Evolutionary conservation across 2,329 filamentous ascomycete species (phyloP).

Genomic region (Trichoderma koningiopsis): DNA sequence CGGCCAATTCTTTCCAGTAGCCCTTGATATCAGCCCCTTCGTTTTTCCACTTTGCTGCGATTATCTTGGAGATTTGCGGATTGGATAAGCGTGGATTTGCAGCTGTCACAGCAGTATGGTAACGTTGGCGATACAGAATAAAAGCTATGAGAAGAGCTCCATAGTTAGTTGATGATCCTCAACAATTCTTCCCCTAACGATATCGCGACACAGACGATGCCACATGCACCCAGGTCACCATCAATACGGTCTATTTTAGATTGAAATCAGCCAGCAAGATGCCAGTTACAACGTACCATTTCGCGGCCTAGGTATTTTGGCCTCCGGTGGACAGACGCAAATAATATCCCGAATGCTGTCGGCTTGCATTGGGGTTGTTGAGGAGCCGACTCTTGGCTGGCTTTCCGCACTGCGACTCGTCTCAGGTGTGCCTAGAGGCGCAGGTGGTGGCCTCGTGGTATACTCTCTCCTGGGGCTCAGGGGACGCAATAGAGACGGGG

Average conservation of each 20-base stretch:
- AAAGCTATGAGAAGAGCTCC: constrained; percentile 65
- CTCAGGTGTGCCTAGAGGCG: constrained; percentile 49
- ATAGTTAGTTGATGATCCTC: constrained; percentile 32
- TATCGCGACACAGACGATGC: not conserved
- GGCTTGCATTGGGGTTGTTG: constrained; percentile 33
- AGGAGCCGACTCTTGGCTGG: constrained; percentile 35
- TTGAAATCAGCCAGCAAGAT: not conserved
- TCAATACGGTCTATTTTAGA: not conserved
- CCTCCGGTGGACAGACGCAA: constrained; percentile 59
- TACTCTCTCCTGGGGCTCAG: not conserved
- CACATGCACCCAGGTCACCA: not conserved
- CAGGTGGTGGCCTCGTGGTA: constrained; percentile 47
- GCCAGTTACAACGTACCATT: constrained; percentile 52
- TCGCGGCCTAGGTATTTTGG: constrained; percentile 60
- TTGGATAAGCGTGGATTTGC: constrained; percentile 89
- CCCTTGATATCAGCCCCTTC: constrained; percentile 74
- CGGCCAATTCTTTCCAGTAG: constrained; percentile 85
- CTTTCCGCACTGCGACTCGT: constrained; percentile 43
- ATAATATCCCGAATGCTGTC: constrained; percentile 48
- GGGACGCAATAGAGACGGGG: not conserved
- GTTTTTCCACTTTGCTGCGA: constrained; percentile 87
- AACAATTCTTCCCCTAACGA: not conserved
- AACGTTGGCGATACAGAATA: constrained; percentile 93
- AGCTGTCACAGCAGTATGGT: constrained; percentile 78
- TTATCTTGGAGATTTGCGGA: constrained; percentile 96